A percentile compares a stretch with the other conserved stretches of the same genome.
Conservation (phyloP, 2,329 filamentous ascomycete genomes). For the Hymenoscyphus infarciens region DNA sequence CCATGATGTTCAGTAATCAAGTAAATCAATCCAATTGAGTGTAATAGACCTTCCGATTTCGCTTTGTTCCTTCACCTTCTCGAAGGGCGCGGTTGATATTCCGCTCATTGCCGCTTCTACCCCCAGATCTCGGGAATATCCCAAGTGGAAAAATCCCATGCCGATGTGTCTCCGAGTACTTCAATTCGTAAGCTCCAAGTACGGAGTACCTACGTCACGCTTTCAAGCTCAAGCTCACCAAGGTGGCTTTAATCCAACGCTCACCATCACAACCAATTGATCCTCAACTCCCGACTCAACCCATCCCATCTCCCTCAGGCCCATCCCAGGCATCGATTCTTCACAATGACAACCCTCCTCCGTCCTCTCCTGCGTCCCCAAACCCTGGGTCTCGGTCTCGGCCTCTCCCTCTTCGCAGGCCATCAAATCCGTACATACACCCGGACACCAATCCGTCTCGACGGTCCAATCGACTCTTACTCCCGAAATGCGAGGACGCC, state of each 20-base stretch:
- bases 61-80: no score
- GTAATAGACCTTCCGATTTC: neutral
- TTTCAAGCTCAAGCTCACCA: neutral
- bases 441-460: conserved; percentile 35
- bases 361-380: conserved; percentile 29
- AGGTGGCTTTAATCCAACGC: neutral
- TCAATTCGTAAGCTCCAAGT: no score
- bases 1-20: neutral
- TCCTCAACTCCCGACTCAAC: neutral
- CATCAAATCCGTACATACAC: conserved; percentile 28
- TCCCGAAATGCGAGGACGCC: conserved; percentile 32
- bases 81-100: no score
- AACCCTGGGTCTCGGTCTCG: conserved; percentile 36
- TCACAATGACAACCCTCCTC: conserved; percentile 6
- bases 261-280: neutral
- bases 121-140: no score
- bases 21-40: neutral
- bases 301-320: no score
- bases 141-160: no score
- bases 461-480: conserved; percentile 27
- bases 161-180: no score
- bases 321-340: no score
- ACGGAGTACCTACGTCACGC: no score
- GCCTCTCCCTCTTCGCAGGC: conserved; percentile 35
- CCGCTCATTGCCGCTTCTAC: no score